Percentiles rank a stretch among this genome's conserved stretches.
phyloP scores from a whole-genome alignment of 495 filamentous ascomycete genomes.

The Cenococcum geophilum region DNA sequence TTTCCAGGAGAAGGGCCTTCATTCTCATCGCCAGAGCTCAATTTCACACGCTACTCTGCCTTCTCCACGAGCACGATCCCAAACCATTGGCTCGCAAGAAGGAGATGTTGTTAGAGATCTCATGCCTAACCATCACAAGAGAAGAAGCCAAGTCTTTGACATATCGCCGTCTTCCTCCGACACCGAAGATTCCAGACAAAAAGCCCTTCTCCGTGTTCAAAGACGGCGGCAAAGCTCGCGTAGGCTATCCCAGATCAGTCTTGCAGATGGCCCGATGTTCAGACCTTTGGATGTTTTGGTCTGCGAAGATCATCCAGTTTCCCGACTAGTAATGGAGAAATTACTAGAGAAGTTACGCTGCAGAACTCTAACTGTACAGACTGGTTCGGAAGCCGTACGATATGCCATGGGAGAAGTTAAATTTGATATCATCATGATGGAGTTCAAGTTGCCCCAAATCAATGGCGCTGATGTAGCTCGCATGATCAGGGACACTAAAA shows the following conservation, averaged over 20 bases:
- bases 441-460: slow-evolving; percentile 88
- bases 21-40: slow-evolving; percentile 42
- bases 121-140: slow-evolving; percentile 71
- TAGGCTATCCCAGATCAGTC: slow-evolving; percentile 79
- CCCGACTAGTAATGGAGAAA: slow-evolving; percentile 92
- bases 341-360: slow-evolving; percentile 90
- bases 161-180: slow-evolving; percentile 97
- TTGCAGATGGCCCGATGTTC: slow-evolving; percentile 77
- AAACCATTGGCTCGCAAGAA: slow-evolving; percentile 93
- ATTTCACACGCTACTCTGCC: slow-evolving; percentile 33
- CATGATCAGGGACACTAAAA: slow-evolving; percentile 94
- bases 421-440: slow-evolving; percentile 96
- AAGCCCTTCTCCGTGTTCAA: slow-evolving; percentile 88
- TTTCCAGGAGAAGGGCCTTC: slow-evolving; percentile 48
- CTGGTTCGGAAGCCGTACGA: slow-evolving; percentile 82
- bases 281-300: slow-evolving; percentile 89
- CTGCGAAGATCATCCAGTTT: slow-evolving; percentile 98
- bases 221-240: slow-evolving; percentile 85
- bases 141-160: slow-evolving; percentile 89
- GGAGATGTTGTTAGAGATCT: slow-evolving; percentile 72
- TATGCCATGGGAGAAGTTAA: slow-evolving; percentile 89
- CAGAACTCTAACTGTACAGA: slow-evolving; percentile 84
- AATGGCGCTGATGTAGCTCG: slow-evolving; percentile 92
- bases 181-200: slow-evolving; percentile 87
- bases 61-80: slow-evolving; percentile 66